Evolutionary conservation across 2,329 filamentous ascomycete genomes (phyloP), one percentile per base, ranked within the genome.

Genomic region (Sclerotinia minor): DNA sequence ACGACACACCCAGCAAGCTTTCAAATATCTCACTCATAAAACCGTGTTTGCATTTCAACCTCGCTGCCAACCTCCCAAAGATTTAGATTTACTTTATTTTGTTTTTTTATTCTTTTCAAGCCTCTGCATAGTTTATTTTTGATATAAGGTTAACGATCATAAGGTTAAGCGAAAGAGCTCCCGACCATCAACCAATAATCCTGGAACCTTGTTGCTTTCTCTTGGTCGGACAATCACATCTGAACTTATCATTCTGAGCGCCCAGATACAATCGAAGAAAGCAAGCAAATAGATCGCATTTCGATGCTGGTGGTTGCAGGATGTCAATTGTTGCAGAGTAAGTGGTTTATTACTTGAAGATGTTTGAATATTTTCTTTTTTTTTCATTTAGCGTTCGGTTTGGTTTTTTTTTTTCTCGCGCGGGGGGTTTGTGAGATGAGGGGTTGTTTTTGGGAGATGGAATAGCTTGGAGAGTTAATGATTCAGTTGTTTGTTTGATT

Each of bases 281-380:
- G 8, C 15, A 41, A 41, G 15, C 38, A 41, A 41, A 5, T 15
- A 17, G 15, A 13, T 50, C n/a, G 49, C 15, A 47, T 24, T 38
- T 68, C 67, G 59, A 72, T 72, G 72, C 57, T 65, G 65, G 63
- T 47, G 54, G 21, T 61, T 45, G 44, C 74, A 70, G 67, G 65
- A 82, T 82, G 81, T 82, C 81, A 66, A 80, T 82, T 73, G 79
- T 82, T 72, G 75, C 79, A 75, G 81, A 82, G 81, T 82, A 77
- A 65, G 60, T 75, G 78, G 75, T 71, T 24, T 15, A 15, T 8
- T 3, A 26, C 5, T 41, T 41, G 38, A 5, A 41, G 38, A 41
- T 41, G 19, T 9, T 19, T 13, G 26, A 19, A 15, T 13, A 29
- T 6, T 35, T 53, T 24, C n/a, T n/a, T 19, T 61, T 47, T 8